Evolutionary conservation across 495 filamentous ascomycete species (phyloP).

Genomic region (Penicillium riverlandense): DNA sequence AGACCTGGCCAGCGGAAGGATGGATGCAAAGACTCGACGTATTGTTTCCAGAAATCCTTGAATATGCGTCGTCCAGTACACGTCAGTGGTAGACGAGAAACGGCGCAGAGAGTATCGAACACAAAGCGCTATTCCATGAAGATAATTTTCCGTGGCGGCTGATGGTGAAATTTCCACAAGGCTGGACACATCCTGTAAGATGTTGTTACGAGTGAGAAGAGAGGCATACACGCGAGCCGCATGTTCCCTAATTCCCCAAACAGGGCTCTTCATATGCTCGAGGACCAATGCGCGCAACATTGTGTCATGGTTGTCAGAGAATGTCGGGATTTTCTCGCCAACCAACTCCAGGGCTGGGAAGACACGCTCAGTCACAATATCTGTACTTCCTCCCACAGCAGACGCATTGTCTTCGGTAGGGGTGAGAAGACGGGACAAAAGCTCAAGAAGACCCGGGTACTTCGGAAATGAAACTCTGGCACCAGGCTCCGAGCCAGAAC

Average conservation of each 20-base stretch:
- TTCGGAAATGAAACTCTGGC: conserved; percentile 46
- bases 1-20: conserved; percentile 26
- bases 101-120: conserved; percentile 41
- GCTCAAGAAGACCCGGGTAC: conserved; percentile 60
- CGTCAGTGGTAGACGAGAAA: conserved; percentile 22
- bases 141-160: conserved; percentile 43
- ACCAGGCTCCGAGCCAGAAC: conserved; percentile 36
- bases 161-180: conserved; percentile 36
- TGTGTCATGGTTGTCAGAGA: conserved; percentile 23
- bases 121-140: conserved; percentile 57
- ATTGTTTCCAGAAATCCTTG: conserved; percentile 20
- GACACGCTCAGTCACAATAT: conserved; percentile 56
- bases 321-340: conserved; percentile 38
- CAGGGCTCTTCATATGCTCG: conserved; percentile 53
- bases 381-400: conserved; percentile 29
- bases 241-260: conserved; percentile 89
- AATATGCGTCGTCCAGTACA: conserved; percentile 31
- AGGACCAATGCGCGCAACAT: conserved; percentile 28
- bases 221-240: conserved; percentile 72
- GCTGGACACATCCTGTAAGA: conserved; percentile 36
- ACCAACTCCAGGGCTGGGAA: conserved; percentile 88
- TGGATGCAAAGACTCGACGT: conserved; percentile 14
- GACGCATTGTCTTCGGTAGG: conserved; percentile 22
- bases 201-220: conserved; percentile 48
- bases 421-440: conserved; percentile 61